Percentiles rank a stretch among this genome's conserved stretches.
Evolutionary conservation across 1,284 basidiomycete genomes (phyloP).

Genomic region (Meripilus lineatus): DNA sequence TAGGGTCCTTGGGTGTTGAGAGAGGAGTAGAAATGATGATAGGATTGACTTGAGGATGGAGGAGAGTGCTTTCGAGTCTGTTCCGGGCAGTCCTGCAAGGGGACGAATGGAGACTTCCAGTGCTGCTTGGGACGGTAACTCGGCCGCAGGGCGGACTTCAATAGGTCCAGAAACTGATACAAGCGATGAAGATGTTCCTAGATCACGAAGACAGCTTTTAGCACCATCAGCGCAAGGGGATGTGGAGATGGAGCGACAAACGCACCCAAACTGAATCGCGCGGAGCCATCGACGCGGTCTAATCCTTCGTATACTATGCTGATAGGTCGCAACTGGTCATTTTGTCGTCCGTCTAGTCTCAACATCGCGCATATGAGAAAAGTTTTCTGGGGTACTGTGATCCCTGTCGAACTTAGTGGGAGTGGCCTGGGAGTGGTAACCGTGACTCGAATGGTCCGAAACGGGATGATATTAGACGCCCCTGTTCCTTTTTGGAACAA

Average conservation of each 20-base stretch:
- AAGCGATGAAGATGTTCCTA: constrained; percentile 46
- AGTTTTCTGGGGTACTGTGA: no score
- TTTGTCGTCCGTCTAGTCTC: constrained; percentile 25
- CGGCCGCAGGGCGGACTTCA: constrained; percentile 57
- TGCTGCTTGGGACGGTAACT: constrained; percentile 65
- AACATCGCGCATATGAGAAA: no score
- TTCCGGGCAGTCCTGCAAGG: constrained; percentile 57
- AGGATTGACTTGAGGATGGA: constrained; percentile 48
- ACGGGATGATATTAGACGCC: no score
- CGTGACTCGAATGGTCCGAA: no score
- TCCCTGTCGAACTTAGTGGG: no score
- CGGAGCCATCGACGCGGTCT: constrained; percentile 59
- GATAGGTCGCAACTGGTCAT: constrained; percentile 24
- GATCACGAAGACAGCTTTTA: constrained; percentile 1
- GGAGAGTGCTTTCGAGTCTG: constrained; percentile 56
- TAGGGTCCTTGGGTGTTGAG: constrained; percentile 60
- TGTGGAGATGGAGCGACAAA: constrained; percentile 1
- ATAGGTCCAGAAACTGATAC: constrained; percentile 76
- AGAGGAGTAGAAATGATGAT: constrained; percentile 55
- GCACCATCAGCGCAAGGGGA: background rate
- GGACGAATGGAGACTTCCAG: constrained; percentile 70
- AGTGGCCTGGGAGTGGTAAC: no score
- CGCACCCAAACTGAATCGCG: constrained; percentile 59
- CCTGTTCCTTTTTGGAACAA: no score
- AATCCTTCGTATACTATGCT: constrained; percentile 39